Conservation (phyloP, 768 basidiomycete species). For the Leccinum disarticulatum region DNA sequence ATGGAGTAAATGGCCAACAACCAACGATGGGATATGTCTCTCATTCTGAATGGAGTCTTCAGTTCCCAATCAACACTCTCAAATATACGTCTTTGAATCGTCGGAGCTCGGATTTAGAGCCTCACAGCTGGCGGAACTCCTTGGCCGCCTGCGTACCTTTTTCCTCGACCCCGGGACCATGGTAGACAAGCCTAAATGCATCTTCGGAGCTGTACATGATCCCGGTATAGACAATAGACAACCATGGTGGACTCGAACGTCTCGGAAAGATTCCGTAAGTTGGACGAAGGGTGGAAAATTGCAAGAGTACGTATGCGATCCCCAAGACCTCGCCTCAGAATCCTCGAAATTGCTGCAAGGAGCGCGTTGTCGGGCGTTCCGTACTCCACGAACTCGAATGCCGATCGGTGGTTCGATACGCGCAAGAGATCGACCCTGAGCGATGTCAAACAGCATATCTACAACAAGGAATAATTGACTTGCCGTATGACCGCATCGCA, state of each 20-base stretch:
- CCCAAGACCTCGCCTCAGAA: conserved; percentile 67
- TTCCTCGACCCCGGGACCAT: conserved; percentile 79
- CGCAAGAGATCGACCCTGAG: conserved; percentile 48
- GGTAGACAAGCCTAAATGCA: conserved; percentile 86
- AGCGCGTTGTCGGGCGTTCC: conserved; percentile 61
- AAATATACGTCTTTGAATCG: conserved; percentile 88
- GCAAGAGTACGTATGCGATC: conserved; percentile 66
- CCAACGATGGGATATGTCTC: conserved; percentile 71
- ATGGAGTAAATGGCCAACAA: conserved; percentile 72
- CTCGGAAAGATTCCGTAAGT: conserved; percentile 49
- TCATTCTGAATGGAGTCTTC: conserved; percentile 75
- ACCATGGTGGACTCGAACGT: conserved; percentile 51
- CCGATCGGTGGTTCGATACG: conserved; percentile 42
- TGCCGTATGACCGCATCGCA: conserved; percentile 77
- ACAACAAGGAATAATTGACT: conserved; percentile 18
- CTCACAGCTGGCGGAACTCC: conserved; percentile 87
- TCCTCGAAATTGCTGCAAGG: conserved; percentile 48
- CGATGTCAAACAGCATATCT: conserved; percentile 2
- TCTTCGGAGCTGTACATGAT: conserved; percentile 69
- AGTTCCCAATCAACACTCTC: conserved; percentile 99
- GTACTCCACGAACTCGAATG: conserved; percentile 44
- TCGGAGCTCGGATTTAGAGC: conserved; percentile 85
- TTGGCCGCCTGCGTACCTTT: conserved; percentile 47
- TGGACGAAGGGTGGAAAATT: conserved; percentile 53
- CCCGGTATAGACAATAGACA: conserved; percentile 63